Percentiles rank a stretch among this genome's conserved stretches.
These are phyloP conservation scores for Pyricularia grisea DNA, from an alignment of 2,329 filamentous ascomycete species.

Conservation along the genomic window DNA sequence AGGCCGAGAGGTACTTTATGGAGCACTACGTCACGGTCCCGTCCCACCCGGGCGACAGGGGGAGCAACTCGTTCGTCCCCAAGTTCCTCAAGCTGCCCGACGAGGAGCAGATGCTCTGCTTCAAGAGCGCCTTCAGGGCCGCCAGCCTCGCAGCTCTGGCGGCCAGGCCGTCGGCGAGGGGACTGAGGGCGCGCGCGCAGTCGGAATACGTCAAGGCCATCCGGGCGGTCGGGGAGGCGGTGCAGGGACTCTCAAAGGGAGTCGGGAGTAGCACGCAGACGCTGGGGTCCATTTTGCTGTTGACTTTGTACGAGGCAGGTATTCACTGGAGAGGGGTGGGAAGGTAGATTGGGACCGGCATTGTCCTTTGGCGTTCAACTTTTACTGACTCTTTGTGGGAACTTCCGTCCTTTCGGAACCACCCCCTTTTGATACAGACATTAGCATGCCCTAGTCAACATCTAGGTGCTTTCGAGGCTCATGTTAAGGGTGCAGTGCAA, in stretches of 20 bases:
- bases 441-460: conserved; percentile 2
- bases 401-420: too few species aligned
- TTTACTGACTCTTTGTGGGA: not conserved
- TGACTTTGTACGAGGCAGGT: conserved; percentile 1
- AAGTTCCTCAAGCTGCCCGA: not conserved
- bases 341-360: not conserved
- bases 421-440: not conserved
- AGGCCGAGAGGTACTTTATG: not conserved
- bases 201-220: conserved; percentile 2
- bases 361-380: not conserved
- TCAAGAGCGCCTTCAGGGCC: not conserved
- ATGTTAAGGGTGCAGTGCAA: conserved; percentile 1
- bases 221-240: not conserved
- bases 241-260: not conserved
- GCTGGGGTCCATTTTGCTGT: not conserved
- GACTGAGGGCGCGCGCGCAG: not conserved
- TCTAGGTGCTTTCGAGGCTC: not conserved
- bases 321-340: not conserved
- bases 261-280: not conserved
- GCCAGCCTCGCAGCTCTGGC: not conserved
- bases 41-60: not conserved
- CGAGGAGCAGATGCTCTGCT: not conserved
- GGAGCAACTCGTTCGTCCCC: not conserved
- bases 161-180: not conserved
- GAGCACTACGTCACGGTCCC: not conserved